Percentiles rank a stretch among this genome's conserved stretches.
These are phyloP conservation scores for Rhinocladiella similis DNA, from an alignment of 2,329 filamentous ascomycete species.

Conservation along the genomic window DNA sequence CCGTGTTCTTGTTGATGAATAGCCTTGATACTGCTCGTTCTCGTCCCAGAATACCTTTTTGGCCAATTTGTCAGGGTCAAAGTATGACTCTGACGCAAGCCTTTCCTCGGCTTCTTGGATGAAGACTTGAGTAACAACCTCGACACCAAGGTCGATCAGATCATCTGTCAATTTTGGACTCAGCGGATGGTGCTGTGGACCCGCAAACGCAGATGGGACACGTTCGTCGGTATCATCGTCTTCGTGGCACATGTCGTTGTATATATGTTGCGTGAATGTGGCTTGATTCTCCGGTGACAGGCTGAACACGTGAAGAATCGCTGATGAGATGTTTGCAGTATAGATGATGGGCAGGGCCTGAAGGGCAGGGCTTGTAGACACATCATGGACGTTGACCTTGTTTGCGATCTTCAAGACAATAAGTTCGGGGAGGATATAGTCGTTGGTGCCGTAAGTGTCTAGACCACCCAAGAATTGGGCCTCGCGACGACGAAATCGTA, in stretches of 20 bases:
- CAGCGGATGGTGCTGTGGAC: slow-evolving; percentile 33
- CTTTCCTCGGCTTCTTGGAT: slow-evolving; percentile 44
- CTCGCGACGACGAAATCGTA: slow-evolving; percentile 30
- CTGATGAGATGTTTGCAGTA: slow-evolving; percentile 46
- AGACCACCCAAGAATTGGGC: slow-evolving; percentile 31
- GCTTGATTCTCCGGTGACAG: not conserved
- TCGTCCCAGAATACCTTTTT: slow-evolving; percentile 43
- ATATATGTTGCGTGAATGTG: slow-evolving; percentile 15
- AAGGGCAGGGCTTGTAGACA: slow-evolving; percentile 30
- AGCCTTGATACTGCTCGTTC: slow-evolving; percentile 8
- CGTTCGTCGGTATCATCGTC: too few relatives aligned
- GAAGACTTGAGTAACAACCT: slow-evolving; percentile 57
- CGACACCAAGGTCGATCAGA: slow-evolving; percentile 52
- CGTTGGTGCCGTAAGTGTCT: slow-evolving; percentile 32
- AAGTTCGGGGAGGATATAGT: slow-evolving; percentile 39
- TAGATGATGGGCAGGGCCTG: slow-evolving; percentile 41
- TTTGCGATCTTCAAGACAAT: slow-evolving; percentile 36
- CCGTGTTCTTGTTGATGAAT: not conserved
- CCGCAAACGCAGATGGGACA: slow-evolving; percentile 17
- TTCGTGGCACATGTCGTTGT: slow-evolving; percentile 3
- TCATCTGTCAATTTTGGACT: slow-evolving; percentile 32
- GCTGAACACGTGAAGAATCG: slow-evolving; percentile 36
- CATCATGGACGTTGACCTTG: slow-evolving; percentile 22
- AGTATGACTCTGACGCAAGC: slow-evolving; percentile 32
- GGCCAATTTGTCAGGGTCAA: slow-evolving; percentile 43